These are phyloP conservation scores for Umbelopsis ramanniana DNA, from an alignment of 192 early-diverging fungal genomes.

Conservation along the genomic window DNA sequence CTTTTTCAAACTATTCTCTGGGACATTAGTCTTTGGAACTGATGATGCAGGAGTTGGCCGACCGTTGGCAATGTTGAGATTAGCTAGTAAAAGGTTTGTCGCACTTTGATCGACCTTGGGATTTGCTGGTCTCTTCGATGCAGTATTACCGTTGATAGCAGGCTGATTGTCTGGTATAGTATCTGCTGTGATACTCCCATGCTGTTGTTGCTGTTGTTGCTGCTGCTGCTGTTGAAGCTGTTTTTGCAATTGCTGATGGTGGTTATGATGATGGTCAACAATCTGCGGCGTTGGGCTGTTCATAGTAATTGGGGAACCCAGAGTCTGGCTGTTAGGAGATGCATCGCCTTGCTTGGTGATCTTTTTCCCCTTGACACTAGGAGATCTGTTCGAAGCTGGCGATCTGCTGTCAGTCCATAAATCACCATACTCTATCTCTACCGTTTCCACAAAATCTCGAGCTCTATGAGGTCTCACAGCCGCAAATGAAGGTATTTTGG, in stretches of 20 bases:
- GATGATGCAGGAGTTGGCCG: not conserved
- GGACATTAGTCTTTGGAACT: not conserved
- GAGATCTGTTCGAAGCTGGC: not conserved
- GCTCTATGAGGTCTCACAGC: not conserved
- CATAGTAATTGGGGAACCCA: too few species aligned
- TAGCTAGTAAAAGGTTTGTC: not conserved
- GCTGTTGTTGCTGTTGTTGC: too few species aligned
- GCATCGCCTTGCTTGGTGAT: not conserved
- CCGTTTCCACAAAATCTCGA: conserved; percentile 3
- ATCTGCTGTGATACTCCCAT: too few species aligned
- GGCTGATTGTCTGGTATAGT: not conserved
- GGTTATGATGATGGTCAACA: too few species aligned
- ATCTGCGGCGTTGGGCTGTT: too few species aligned
- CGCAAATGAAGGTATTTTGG: not conserved
- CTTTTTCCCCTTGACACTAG: not conserved
- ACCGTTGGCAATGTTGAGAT: not conserved
- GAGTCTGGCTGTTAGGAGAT: not conserved
- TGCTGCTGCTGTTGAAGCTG: too few species aligned
- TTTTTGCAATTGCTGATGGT: too few species aligned
- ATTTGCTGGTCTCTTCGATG: not conserved
- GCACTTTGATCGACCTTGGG: conserved; percentile 13
- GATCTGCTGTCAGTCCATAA: not conserved
- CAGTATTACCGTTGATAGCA: not conserved
- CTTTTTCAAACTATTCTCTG: not conserved
- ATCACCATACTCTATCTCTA: conserved; percentile 11